Conservation (phyloP, 768 basidiomycete species). For the Mycena vulgaris region DNA sequence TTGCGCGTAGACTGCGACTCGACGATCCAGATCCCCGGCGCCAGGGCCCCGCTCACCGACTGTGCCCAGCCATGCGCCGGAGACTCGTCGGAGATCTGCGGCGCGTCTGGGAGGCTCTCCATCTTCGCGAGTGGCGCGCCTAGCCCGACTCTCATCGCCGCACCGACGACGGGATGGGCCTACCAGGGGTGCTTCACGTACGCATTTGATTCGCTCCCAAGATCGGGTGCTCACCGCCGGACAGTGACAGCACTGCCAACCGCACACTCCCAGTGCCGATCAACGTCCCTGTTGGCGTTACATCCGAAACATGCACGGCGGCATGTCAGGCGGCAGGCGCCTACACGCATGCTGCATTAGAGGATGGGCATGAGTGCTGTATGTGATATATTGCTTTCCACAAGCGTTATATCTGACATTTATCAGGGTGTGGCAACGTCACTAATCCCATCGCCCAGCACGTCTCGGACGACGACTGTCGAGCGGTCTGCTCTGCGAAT, state of each 20-base stretch:
- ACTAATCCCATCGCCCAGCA: constrained; percentile 53
- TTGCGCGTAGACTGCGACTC: constrained; percentile 70
- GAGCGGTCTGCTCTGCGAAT: constrained; percentile 55
- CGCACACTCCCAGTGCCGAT: constrained; percentile 54
- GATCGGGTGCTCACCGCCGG: constrained; percentile 3
- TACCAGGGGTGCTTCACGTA: constrained; percentile 79
- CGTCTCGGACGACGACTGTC: constrained; percentile 58
- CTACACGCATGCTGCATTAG: constrained; percentile 61
- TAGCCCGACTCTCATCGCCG: constrained; percentile 65
- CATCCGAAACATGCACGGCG: constrained; percentile 64
- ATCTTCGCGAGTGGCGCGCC: constrained; percentile 69
- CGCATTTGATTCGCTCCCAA: constrained; percentile 30
- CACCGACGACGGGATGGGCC: constrained; percentile 62
- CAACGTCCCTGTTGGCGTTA: constrained; percentile 61
- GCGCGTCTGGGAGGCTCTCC: constrained; percentile 66
- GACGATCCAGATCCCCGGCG: constrained; percentile 64
- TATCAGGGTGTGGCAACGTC: constrained; percentile 57
- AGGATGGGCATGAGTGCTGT: constrained; percentile 67
- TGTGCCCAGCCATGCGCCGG: constrained; percentile 71
- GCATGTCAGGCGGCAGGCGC: constrained; percentile 60
- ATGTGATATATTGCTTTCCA: constrained; percentile 39
- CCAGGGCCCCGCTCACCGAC: constrained; percentile 58
- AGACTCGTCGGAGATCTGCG: constrained; percentile 68
- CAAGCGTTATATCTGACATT: neutral
- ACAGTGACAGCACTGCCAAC: constrained; percentile 51